phyloP scores from a whole-genome alignment of 768 basidiomycete species.

The Holtermannia corniformis region DNA sequence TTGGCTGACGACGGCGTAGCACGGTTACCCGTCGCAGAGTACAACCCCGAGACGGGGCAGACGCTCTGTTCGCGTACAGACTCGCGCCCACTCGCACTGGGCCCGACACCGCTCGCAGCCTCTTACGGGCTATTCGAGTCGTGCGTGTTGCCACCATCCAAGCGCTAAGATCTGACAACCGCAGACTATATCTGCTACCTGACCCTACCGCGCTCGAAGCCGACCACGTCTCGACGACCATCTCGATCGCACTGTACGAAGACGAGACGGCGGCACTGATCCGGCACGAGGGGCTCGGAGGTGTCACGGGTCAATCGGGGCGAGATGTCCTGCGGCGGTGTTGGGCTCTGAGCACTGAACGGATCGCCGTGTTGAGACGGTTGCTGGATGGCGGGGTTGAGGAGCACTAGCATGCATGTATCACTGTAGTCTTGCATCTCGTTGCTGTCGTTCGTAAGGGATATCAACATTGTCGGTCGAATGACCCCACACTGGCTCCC shows the following conservation, averaged over 20 bases:
- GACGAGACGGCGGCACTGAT: slow-evolving; percentile 19
- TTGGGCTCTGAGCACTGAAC: slow-evolving; percentile 22
- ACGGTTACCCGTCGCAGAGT: slow-evolving; percentile 59
- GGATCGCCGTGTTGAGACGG: slow-evolving; percentile 21
- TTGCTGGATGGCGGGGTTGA: slow-evolving; percentile 14
- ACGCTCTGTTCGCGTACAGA: slow-evolving; percentile 52
- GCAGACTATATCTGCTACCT: slow-evolving; percentile 57
- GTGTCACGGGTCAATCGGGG: slow-evolving; percentile 29
- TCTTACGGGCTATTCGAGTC: slow-evolving; percentile 71
- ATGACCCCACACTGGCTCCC: too few species aligned
- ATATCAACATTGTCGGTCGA: too few species aligned
- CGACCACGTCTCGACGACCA: slow-evolving; percentile 62
- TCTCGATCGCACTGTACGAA: slow-evolving; percentile 34
- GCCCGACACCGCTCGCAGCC: slow-evolving; percentile 46
- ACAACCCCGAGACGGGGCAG: slow-evolving; percentile 55
- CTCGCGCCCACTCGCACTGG: slow-evolving; percentile 20
- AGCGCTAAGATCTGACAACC: slow-evolving; percentile 1
- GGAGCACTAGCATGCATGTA: too few species aligned
- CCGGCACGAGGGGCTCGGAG: slow-evolving; percentile 34
- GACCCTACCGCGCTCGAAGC: slow-evolving; percentile 82
- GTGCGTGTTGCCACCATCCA: slow-evolving; percentile 49
- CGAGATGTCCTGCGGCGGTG: slow-evolving; percentile 27
- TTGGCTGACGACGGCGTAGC: slow-evolving; percentile 46
- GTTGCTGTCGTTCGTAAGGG: too few species aligned
- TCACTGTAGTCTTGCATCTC: too few species aligned